Evolutionary conservation across 2,329 filamentous ascomycete genomes (phyloP).

Genomic region (Microsporum audouinii): DNA sequence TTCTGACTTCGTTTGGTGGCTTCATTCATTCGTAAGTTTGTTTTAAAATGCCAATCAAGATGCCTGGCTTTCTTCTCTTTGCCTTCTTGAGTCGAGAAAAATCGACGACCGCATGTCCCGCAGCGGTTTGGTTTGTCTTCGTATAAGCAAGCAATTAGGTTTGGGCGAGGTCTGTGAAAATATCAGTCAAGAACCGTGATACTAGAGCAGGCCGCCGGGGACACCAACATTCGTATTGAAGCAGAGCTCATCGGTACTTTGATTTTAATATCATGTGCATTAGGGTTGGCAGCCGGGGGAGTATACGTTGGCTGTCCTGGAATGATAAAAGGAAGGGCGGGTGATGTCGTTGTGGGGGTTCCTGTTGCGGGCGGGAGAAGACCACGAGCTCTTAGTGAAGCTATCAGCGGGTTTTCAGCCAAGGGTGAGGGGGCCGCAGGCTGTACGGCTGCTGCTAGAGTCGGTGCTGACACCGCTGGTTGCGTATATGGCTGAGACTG

Average conservation of each 20-base stretch:
- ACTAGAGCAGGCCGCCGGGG: background rate
- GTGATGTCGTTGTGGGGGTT: slow-evolving; percentile 31
- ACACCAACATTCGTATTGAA: slow-evolving; percentile 61
- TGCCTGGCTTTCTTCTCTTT: slow-evolving; percentile 79
- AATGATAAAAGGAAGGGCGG: slow-evolving; percentile 34
- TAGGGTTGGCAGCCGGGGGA: slow-evolving; percentile 26
- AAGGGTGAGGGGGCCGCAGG: slow-evolving; percentile 30
- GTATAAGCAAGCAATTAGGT: slow-evolving; percentile 63
- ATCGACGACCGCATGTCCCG: slow-evolving; percentile 81
- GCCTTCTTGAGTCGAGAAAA: slow-evolving; percentile 64
- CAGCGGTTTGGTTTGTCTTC: slow-evolving; percentile 77
- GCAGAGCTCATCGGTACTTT: slow-evolving; percentile 48
- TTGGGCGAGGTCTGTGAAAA: slow-evolving; percentile 54
- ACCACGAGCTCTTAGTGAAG: slow-evolving; percentile 57
- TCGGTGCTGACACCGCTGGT: slow-evolving; percentile 40
- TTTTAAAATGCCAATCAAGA: slow-evolving; percentile 96
- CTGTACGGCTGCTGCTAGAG: slow-evolving; percentile 26
- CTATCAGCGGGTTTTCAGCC: slow-evolving; percentile 51
- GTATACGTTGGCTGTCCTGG: slow-evolving; percentile 28
- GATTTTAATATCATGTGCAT: slow-evolving; percentile 22
- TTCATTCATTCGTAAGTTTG: slow-evolving; percentile 79
- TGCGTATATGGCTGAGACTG: slow-evolving; percentile 44
- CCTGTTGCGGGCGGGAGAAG: slow-evolving; percentile 45
- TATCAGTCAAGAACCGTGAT: background rate
- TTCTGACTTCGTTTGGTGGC: slow-evolving; percentile 77